Conservation (phyloP, 768 basidiomycete genomes). For the Pisolithus microcarpus region DNA sequence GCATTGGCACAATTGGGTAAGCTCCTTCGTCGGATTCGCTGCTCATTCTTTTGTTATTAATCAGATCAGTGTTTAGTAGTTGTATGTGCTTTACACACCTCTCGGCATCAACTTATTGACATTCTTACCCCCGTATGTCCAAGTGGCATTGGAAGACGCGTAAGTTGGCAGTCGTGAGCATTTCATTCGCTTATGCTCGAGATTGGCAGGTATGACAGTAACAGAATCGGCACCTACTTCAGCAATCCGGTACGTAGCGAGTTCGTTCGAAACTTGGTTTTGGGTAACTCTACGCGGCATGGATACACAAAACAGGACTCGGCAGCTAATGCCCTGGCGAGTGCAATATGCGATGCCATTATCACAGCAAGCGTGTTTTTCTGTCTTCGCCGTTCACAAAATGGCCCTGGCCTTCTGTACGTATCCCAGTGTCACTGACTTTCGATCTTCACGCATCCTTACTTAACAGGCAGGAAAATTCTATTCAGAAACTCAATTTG, state of each 20-base stretch:
- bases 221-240: neutral
- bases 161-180: neutral
- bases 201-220: neutral
- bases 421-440: neutral
- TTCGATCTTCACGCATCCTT: no score
- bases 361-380: conserved; percentile 14
- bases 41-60: neutral
- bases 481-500: no score
- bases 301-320: conserved; percentile 1
- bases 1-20: conserved; percentile 11
- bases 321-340: conserved; percentile 7
- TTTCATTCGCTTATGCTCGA: neutral
- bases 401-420: neutral
- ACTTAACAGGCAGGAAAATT: no score
- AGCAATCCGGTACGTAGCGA: neutral
- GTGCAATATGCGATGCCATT: conserved; percentile 14
- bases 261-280: neutral
- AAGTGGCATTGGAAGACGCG: neutral
- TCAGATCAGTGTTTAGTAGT: neutral
- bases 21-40: neutral
- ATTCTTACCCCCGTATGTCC: neutral
- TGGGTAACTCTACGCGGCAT: neutral
- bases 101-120: neutral
- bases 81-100: neutral
- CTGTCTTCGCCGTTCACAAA: conserved; percentile 11